Evolutionary conservation across 1,284 basidiomycete genomes (phyloP).

Genomic region (Ustilago crameri): DNA sequence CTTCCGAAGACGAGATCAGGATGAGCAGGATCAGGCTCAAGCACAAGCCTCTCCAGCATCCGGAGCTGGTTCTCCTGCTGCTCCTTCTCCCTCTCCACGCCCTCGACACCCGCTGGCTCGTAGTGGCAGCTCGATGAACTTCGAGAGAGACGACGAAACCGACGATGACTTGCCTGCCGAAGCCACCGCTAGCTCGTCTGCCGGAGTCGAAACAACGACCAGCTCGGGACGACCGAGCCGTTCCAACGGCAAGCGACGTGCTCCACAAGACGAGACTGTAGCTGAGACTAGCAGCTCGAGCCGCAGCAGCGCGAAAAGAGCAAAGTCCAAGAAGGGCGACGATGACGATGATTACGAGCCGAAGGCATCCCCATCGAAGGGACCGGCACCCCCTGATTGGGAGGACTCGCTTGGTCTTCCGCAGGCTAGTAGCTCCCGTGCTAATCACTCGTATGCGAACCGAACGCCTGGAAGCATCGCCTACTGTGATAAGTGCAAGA

Average conservation of each 20-base stretch:
- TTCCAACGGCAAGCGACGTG: slow-evolving; percentile 25
- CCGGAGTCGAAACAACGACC: slow-evolving; percentile 30
- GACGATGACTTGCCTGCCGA: slow-evolving; percentile 73
- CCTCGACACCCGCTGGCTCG: slow-evolving; percentile 24
- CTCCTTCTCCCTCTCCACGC: slow-evolving; percentile 12
- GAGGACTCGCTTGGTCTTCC: slow-evolving; percentile 53
- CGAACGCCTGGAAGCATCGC: slow-evolving; percentile 79
- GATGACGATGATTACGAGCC: slow-evolving; percentile 69
- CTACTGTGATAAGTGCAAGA: slow-evolving; percentile 82
- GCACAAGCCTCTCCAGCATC: slow-evolving; percentile 51
- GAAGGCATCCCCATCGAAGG: slow-evolving; percentile 71
- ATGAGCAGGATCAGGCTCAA: slow-evolving; percentile 70
- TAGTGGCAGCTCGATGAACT: slow-evolving; percentile 68
- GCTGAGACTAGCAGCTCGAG: slow-evolving; percentile 69
- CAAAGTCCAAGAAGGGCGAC: slow-evolving; percentile 27
- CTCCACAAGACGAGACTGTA: slow-evolving; percentile 12
- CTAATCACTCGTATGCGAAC: slow-evolving; percentile 44
- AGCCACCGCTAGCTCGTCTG: slow-evolving; percentile 45
- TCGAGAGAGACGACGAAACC: slow-evolving; percentile 74
- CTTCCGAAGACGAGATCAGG: slow-evolving; percentile 54
- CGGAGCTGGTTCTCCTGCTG: background rate
- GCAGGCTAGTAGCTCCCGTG: slow-evolving; percentile 72
- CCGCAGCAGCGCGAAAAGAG: slow-evolving; percentile 58
- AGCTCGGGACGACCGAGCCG: slow-evolving; percentile 69
- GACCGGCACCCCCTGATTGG: slow-evolving; percentile 74